Evolutionary conservation across 2,329 filamentous ascomycete species (phyloP).

Genomic region (Epichloe sp.): DNA sequence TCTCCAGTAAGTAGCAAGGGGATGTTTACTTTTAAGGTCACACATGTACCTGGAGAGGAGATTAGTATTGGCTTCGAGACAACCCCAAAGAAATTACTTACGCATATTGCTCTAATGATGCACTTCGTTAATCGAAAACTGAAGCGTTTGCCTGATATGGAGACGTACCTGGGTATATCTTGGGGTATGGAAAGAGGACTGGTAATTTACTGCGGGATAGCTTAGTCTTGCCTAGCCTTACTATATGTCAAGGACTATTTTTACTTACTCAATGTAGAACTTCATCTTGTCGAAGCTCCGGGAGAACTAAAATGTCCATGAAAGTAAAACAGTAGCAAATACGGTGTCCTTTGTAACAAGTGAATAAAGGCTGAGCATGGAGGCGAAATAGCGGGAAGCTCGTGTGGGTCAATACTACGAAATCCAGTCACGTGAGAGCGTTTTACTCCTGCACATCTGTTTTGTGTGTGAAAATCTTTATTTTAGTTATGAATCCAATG

Average conservation of each 20-base stretch:
- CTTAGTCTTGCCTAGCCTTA: constrained; percentile 8
- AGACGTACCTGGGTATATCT: constrained; percentile 41
- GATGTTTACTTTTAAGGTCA: constrained; percentile 37
- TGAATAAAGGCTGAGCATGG: neutral
- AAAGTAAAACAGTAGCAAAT: neutral
- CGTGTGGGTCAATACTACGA: no score
- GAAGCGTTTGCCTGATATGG: neutral
- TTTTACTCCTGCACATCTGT: no score
- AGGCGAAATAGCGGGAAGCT: no score
- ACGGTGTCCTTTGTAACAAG: neutral
- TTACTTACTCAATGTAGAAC: constrained; percentile 36
- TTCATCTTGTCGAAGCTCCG: constrained; percentile 24
- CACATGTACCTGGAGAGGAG: constrained; percentile 37
- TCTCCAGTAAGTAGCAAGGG: neutral
- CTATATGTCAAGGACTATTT: neutral
- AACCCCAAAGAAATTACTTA: constrained; percentile 16
- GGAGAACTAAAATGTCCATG: no score
- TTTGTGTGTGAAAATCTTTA: no score
- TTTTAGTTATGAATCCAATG: no score
- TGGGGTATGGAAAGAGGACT: constrained; percentile 44
- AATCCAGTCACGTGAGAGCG: no score
- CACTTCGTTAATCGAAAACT: neutral
- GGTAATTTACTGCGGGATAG: constrained; percentile 35
- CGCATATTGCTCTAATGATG: constrained; percentile 39
- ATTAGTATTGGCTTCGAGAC: neutral